phyloP scores from a whole-genome alignment of 2,329 filamentous ascomycete genomes.

The Corniculantispora saksenae region DNA sequence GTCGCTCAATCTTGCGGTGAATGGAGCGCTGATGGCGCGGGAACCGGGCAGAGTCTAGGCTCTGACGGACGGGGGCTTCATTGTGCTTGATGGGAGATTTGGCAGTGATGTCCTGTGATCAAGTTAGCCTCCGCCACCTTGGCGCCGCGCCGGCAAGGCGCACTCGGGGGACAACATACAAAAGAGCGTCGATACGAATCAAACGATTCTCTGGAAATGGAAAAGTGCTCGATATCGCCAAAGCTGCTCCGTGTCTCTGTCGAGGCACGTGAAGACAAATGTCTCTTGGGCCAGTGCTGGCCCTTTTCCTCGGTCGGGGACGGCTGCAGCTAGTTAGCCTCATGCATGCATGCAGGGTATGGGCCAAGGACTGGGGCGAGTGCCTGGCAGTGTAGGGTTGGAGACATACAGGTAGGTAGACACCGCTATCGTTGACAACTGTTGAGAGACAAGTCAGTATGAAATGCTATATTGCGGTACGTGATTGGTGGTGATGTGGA shows the following conservation, averaged over 20 bases:
- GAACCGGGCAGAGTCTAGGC: slow-evolving; percentile 73
- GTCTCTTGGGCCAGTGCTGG: slow-evolving; percentile 66
- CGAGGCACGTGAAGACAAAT: slow-evolving; percentile 54
- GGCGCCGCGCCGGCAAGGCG: background rate
- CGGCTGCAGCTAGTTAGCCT: slow-evolving; percentile 53
- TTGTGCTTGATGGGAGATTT: slow-evolving; percentile 70
- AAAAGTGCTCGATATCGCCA: slow-evolving; percentile 87
- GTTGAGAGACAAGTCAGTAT: slow-evolving; percentile 27
- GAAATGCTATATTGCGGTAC: background rate
- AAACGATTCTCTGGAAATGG: slow-evolving; percentile 94
- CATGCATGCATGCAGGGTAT: background rate
- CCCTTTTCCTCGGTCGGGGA: slow-evolving; percentile 83
- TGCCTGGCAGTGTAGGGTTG: background rate
- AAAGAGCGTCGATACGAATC: slow-evolving; percentile 96
- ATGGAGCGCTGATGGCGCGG: slow-evolving; percentile 63
- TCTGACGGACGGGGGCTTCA: slow-evolving; percentile 69
- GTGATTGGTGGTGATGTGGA: too few species aligned
- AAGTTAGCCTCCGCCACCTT: slow-evolving; percentile 6
- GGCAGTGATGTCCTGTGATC: slow-evolving; percentile 79
- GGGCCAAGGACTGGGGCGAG: background rate
- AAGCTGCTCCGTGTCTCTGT: slow-evolving; percentile 62
- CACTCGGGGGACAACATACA: slow-evolving; percentile 54
- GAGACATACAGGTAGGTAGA: slow-evolving; percentile 80
- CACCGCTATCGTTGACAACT: slow-evolving; percentile 96
- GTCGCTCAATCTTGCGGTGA: slow-evolving; percentile 57